Evolutionary conservation across 306 rosid species (phyloP), one percentile per base, ranked within the genome.

Genomic region (Clitoria ternatea): DNA sequence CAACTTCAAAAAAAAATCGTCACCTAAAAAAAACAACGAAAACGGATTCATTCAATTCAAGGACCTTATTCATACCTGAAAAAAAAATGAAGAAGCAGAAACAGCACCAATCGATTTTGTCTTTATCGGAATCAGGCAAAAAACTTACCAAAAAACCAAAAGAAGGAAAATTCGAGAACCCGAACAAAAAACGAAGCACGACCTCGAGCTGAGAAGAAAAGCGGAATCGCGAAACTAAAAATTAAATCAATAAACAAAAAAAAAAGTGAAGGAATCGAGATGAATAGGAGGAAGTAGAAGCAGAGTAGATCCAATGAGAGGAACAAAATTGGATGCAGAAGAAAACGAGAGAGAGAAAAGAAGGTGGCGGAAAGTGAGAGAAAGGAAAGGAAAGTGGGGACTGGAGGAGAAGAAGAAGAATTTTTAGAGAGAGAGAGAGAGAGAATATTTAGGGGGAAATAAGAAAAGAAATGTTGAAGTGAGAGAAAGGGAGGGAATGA

Each of bases 401-500:
- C 50, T 57, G 74, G 75, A 66, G 80, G 47, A 48, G 83, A 73
- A 69, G 74, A 65, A 43, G 61, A 49, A 80, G 69, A 70, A 76
- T 47, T 45, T 12, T 66, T n/a, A n/a, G n/a, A n/a, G n/a, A n/a
- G n/a, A 82, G 86, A 86, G 87, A 73, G 85, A 82, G 91, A 81
- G 11, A 33, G 76, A 52, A 45, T 37, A 66, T 61, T 62, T 14
- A 9, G 35, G 10, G 61, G 19, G 26, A 39, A 70, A n/a, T n/a
- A 42, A 26, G 11, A 70, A 68, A 45, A 24, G 61, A 57, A 57
- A n/a, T n/a, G 59, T 11, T 8, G 74, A 75, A 57, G 61, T 33
- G n/a, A 47, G 76, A 81, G 85, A 81, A 57, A 42, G 74, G 83
- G 92, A 90, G 97, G 87, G 92, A 85, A 94, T 87, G 88, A 90